Conservation (phyloP, 2,329 filamentous ascomycete genomes). For the Hysterium pulicare region DNA sequence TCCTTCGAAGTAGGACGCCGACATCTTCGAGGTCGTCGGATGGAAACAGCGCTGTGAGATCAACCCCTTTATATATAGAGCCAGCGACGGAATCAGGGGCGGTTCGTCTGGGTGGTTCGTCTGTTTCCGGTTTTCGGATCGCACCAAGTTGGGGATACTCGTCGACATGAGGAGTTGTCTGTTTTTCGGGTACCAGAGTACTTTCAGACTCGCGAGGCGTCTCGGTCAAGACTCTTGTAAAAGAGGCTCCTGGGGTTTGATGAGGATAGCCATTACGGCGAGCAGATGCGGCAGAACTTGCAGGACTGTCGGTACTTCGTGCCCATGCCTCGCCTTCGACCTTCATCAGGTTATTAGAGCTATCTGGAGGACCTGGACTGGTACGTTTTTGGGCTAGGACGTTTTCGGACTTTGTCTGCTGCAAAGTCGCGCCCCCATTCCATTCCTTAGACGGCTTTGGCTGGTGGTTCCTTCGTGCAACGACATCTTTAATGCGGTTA, state of each 20-base stretch:
- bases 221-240: constrained; percentile 32
- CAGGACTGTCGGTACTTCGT: constrained; percentile 1
- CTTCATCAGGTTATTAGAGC: background rate
- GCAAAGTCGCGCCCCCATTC: constrained; percentile 20
- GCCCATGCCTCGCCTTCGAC: background rate
- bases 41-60: constrained; percentile 44
- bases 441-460: constrained; percentile 38
- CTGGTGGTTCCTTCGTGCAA: constrained; percentile 54
- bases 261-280: too few relatives aligned
- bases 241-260: constrained; percentile 21
- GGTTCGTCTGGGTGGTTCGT: constrained; percentile 28
- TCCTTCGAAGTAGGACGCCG: constrained; percentile 56
- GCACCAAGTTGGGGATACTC: constrained; percentile 17
- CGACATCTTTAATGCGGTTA: constrained; percentile 80
- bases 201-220: constrained; percentile 29
- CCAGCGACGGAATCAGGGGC: constrained; percentile 56
- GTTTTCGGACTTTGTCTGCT: constrained; percentile 18
- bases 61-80: constrained; percentile 58
- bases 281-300: constrained; percentile 2
- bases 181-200: constrained; percentile 18
- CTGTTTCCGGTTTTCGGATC: constrained; percentile 13
- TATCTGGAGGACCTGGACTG: background rate
- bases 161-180: constrained; percentile 10
- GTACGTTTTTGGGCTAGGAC: background rate
- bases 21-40: constrained; percentile 48